Conservation (phyloP, 495 filamentous ascomycete genomes). For the Penicillium pulvis region DNA sequence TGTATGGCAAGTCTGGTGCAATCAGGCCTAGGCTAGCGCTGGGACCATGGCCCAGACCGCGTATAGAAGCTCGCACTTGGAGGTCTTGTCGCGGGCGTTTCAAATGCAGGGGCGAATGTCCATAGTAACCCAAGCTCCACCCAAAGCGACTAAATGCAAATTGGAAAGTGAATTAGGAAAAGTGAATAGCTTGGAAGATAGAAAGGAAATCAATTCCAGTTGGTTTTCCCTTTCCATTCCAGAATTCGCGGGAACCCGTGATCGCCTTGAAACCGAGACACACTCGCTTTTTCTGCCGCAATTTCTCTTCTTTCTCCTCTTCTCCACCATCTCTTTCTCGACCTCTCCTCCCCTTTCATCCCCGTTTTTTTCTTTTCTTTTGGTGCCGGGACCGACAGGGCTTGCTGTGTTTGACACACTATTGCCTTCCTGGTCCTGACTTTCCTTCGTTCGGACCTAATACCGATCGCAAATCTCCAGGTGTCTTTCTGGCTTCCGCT, state of each 20-base stretch:
- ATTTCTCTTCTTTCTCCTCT: slow-evolving; percentile 9
- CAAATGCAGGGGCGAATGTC: slow-evolving; percentile 25
- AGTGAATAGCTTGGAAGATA: not conserved
- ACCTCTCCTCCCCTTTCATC: slow-evolving; percentile 17
- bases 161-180: not conserved
- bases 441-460: slow-evolving; percentile 42
- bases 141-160: not conserved
- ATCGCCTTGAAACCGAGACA: slow-evolving; percentile 24
- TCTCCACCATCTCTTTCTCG: slow-evolving; percentile 21
- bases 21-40: slow-evolving; percentile 15
- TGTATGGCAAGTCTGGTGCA: not conserved
- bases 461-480: slow-evolving; percentile 17
- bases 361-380: slow-evolving; percentile 28
- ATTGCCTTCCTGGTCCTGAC: slow-evolving; percentile 39
- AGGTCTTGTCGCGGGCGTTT: slow-evolving; percentile 15
- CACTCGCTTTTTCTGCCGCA: slow-evolving; percentile 19
- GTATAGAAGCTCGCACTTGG: slow-evolving; percentile 13
- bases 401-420: slow-evolving; percentile 56
- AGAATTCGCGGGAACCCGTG: slow-evolving; percentile 20
- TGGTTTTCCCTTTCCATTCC: slow-evolving; percentile 10
- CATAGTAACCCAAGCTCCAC: slow-evolving; percentile 19
- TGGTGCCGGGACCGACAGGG: slow-evolving; percentile 29
- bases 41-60: slow-evolving; percentile 27
- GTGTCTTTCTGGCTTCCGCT: slow-evolving; percentile 18
- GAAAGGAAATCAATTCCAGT: slow-evolving; percentile 1